These are phyloP conservation scores for Purpureocillium takamizusanense DNA, from an alignment of 2,329 filamentous ascomycete genomes.

Conservation along the genomic window DNA sequence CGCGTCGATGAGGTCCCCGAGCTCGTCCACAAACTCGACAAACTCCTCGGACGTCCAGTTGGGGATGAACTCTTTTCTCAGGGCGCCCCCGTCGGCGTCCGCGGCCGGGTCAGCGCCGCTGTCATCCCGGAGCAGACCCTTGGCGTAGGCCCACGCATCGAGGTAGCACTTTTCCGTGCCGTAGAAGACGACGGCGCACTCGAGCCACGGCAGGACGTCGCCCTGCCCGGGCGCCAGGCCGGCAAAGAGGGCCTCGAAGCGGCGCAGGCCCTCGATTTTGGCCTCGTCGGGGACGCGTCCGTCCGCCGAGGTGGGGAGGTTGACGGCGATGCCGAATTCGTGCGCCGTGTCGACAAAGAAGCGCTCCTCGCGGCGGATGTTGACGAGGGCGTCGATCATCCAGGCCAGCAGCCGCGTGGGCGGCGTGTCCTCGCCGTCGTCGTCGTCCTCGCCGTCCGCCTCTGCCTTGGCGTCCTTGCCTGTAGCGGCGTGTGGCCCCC, in stretches of 20 bases:
- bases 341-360: slow-evolving; percentile 58
- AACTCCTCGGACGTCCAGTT: slow-evolving; percentile 61
- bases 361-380: slow-evolving; percentile 56
- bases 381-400: slow-evolving; percentile 54
- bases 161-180: slow-evolving; percentile 62
- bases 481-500: no score
- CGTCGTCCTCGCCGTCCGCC: neutral
- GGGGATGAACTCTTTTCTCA: slow-evolving; percentile 55
- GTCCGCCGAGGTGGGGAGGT: slow-evolving; percentile 15
- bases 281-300: slow-evolving; percentile 16
- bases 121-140: slow-evolving; percentile 20
- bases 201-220: slow-evolving; percentile 26
- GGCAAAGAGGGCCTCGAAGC: slow-evolving; percentile 40
- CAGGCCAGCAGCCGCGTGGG: slow-evolving; percentile 52
- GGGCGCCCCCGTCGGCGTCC: slow-evolving; percentile 56
- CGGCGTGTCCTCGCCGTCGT: slow-evolving; percentile 15
- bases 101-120: slow-evolving; percentile 7
- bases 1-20: slow-evolving; percentile 47
- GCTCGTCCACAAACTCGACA: slow-evolving; percentile 44
- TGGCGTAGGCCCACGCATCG: slow-evolving; percentile 48
- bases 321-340: slow-evolving; percentile 48
- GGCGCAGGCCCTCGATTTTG: slow-evolving; percentile 28
- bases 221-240: slow-evolving; percentile 21
- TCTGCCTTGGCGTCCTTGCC: no score
- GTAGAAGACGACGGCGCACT: slow-evolving; percentile 67